These are phyloP conservation scores for Trichoderma breve DNA, from an alignment of 2,329 filamentous ascomycete species.

Conservation along the genomic window DNA sequence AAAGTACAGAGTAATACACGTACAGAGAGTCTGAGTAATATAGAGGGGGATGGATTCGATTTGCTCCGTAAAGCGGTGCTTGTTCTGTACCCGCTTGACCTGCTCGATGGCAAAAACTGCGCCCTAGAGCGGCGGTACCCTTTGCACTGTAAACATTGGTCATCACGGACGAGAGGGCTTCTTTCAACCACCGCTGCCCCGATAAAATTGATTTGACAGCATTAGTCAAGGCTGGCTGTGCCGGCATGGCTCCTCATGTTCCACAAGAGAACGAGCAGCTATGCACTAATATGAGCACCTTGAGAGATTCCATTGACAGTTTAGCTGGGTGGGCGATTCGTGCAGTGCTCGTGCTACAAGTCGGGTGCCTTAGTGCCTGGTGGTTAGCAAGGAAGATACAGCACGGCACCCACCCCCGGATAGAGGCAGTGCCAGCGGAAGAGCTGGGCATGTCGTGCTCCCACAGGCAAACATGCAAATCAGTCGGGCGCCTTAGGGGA, in stretches of 20 bases:
- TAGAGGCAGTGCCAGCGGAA: background rate
- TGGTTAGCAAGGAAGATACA: background rate
- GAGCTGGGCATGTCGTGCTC: conserved; percentile 1
- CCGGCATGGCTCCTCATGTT: background rate
- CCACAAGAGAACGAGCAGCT: background rate
- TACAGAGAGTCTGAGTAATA: background rate
- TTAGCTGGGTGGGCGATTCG: background rate
- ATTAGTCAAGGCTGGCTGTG: conserved; percentile 2
- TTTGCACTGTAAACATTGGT: conserved; percentile 1
- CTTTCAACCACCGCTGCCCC: background rate
- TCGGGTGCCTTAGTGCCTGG: background rate
- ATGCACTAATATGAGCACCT: background rate
- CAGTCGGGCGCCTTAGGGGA: background rate
- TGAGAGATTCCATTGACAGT: background rate
- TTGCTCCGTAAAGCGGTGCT: background rate
- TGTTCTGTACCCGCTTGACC: background rate
- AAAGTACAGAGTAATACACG: background rate
- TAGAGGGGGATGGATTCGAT: background rate
- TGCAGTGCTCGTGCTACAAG: background rate
- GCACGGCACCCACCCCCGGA: background rate
- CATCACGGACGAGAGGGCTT: background rate
- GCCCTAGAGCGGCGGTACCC: background rate
- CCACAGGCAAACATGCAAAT: background rate
- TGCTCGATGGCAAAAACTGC: background rate
- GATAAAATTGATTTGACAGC: background rate